Evolutionary conservation across 2,329 filamentous ascomycete genomes (phyloP).

Genomic region (Didymella keratinophila): DNA sequence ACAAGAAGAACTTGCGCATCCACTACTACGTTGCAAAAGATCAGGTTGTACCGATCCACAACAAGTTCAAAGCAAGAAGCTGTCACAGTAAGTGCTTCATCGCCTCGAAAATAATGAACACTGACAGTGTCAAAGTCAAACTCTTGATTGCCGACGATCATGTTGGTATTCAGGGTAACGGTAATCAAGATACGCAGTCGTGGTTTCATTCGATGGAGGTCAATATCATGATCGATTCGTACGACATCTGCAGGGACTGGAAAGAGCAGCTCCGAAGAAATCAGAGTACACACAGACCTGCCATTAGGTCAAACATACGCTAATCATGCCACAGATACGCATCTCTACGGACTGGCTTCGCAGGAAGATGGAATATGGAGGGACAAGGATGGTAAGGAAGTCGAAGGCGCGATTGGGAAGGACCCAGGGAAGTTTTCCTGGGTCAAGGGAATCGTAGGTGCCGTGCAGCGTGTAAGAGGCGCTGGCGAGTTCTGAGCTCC

Average conservation of each 20-base stretch:
- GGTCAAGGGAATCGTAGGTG: slow-evolving; percentile 65
- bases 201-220: slow-evolving; percentile 82
- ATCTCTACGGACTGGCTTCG: slow-evolving; percentile 62
- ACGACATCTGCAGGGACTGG: slow-evolving; percentile 68
- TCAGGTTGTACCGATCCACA: slow-evolving; percentile 71
- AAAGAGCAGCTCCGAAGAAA: slow-evolving; percentile 68
- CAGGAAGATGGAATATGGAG: slow-evolving; percentile 69
- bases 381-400: slow-evolving; percentile 56
- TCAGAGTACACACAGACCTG: slow-evolving; percentile 56
- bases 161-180: slow-evolving; percentile 76
- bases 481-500: slow-evolving; percentile 63
- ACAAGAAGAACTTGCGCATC: slow-evolving; percentile 63
- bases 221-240: slow-evolving; percentile 76
- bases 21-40: slow-evolving; percentile 79
- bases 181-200: slow-evolving; percentile 81
- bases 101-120: no score
- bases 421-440: slow-evolving; percentile 65
- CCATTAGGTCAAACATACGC: neutral
- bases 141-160: slow-evolving; percentile 75
- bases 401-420: slow-evolving; percentile 52
- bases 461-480: slow-evolving; percentile 65
- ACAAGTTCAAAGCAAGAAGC: slow-evolving; percentile 69
- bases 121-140: slow-evolving; percentile 61
- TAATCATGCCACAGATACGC: slow-evolving; percentile 56
- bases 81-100: slow-evolving; percentile 62